Conservation (phyloP, 257 asterid species). For the Dorcoceras hygrometricum region DNA sequence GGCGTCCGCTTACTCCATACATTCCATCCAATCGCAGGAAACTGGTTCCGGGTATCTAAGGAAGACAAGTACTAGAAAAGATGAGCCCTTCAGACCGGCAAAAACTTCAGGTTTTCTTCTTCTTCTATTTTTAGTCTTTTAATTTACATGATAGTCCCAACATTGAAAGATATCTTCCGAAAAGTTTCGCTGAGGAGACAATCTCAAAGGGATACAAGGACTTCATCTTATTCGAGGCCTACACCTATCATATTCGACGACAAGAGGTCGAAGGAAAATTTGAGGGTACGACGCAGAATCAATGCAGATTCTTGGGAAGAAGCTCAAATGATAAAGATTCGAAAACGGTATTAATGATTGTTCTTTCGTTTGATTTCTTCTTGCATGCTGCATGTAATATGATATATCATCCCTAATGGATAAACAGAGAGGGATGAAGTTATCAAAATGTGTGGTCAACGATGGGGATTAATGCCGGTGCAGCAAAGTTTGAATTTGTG, state of each 20-base stretch:
- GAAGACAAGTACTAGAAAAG: conserved; percentile 28
- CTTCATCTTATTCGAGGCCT: conserved; percentile 31
- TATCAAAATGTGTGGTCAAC: too few species aligned
- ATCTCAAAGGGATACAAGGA: conserved; percentile 27
- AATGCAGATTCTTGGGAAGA: conserved; percentile 64
- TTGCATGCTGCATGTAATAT: too few species aligned
- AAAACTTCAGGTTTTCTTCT: conserved; percentile 28
- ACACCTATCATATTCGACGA: conserved; percentile 26
- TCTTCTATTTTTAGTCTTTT: not conserved
- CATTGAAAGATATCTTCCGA: not conserved
- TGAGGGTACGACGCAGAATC: conserved; percentile 25
- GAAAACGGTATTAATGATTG: conserved; percentile 39
- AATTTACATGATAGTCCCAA: too few species aligned
- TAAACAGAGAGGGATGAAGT: too few species aligned
- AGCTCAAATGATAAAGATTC: conserved; percentile 51
- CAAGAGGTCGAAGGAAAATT: conserved; percentile 33
- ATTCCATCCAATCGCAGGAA: conserved; percentile 33
- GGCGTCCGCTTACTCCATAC: conserved; percentile 63
- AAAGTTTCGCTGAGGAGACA: conserved; percentile 39
- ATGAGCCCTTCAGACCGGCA: conserved; percentile 34
- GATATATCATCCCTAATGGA: too few species aligned
- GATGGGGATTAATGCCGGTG: too few species aligned
- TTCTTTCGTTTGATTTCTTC: not conserved
- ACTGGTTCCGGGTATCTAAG: conserved; percentile 14
- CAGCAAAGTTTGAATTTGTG: too few species aligned